phyloP scores from a whole-genome alignment of 1,284 basidiomycete genomes.

The Pholiota adiposa region DNA sequence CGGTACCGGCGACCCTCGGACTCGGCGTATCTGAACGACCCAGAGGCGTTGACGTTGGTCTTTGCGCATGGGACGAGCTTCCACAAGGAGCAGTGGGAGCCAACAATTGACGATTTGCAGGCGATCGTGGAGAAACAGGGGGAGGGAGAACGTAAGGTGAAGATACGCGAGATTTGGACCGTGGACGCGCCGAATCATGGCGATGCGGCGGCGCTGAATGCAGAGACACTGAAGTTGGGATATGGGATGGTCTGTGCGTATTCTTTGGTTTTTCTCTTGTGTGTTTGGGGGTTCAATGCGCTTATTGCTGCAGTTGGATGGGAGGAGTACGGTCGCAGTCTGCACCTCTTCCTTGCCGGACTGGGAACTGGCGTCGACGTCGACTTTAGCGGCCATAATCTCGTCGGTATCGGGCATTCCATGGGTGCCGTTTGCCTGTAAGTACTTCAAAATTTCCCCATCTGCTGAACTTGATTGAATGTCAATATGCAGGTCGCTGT shows the following conservation, averaged over 20 bases:
- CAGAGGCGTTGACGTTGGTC: constrained; percentile 49
- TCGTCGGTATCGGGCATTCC: constrained; percentile 41
- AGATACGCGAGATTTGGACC: constrained; percentile 54
- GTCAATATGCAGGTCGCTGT: constrained; percentile 35
- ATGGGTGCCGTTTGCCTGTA: constrained; percentile 39
- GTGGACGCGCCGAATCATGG: constrained; percentile 62
- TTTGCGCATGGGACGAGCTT: constrained; percentile 57
- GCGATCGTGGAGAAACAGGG: constrained; percentile 25
- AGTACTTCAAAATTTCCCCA: constrained; percentile 13
- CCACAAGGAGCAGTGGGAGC: constrained; percentile 63
- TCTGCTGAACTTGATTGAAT: not conserved
- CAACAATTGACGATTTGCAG: constrained; percentile 52
- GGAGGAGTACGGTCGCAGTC: constrained; percentile 40
- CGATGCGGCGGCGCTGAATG: constrained; percentile 54
- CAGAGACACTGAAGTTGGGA: constrained; percentile 42
- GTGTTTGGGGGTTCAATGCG: not conserved
- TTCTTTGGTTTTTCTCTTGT: not conserved
- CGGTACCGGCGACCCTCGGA: constrained; percentile 49
- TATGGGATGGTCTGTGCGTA: constrained; percentile 47
- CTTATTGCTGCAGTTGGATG: constrained; percentile 32
- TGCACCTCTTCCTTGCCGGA: constrained; percentile 39
- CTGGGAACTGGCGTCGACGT: constrained; percentile 40
- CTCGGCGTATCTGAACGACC: constrained; percentile 37
- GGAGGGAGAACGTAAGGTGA: constrained; percentile 19
- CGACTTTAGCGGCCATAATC: constrained; percentile 37